Conservation (phyloP, 257 asterid species). For the Henckelia pumila region DNA sequence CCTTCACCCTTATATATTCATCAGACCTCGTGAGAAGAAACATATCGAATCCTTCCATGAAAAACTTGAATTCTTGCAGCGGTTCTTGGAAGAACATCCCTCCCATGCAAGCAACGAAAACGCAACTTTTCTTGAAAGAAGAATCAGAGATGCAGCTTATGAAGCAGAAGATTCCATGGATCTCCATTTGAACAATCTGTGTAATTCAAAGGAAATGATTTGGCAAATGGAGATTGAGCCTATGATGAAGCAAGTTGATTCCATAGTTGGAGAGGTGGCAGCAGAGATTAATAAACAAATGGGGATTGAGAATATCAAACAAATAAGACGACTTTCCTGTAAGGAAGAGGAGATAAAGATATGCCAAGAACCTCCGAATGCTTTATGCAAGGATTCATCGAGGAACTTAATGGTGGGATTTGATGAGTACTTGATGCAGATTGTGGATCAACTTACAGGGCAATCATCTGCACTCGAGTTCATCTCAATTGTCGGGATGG, state of each 20-base stretch:
- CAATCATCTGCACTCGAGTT: neutral
- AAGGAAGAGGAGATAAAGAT: neutral
- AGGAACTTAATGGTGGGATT: neutral
- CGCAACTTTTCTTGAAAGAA: neutral
- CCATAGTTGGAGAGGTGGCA: neutral
- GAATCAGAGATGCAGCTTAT: neutral
- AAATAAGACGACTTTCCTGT: too few species aligned
- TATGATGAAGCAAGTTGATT: neutral
- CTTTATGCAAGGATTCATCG: too few species aligned
- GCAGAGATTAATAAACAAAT: too few species aligned
- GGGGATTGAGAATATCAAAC: too few species aligned
- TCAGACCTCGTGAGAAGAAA: neutral
- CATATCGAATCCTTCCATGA: neutral
- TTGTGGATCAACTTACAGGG: neutral
- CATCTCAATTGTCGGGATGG: conserved; percentile 19
- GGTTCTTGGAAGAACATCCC: neutral
- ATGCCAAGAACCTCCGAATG: too few species aligned
- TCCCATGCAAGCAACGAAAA: neutral
- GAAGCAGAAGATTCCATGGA: conserved; percentile 26
- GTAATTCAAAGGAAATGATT: neutral
- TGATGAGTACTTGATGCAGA: neutral
- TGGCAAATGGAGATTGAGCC: neutral
- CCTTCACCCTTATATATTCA: neutral
- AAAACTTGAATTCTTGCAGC: neutral
- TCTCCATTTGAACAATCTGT: neutral